Evolutionary conservation across 331 rosid genomes (phyloP), one percentile per base, ranked within the genome.

Genomic region (Pyrus hybrid): DNA sequence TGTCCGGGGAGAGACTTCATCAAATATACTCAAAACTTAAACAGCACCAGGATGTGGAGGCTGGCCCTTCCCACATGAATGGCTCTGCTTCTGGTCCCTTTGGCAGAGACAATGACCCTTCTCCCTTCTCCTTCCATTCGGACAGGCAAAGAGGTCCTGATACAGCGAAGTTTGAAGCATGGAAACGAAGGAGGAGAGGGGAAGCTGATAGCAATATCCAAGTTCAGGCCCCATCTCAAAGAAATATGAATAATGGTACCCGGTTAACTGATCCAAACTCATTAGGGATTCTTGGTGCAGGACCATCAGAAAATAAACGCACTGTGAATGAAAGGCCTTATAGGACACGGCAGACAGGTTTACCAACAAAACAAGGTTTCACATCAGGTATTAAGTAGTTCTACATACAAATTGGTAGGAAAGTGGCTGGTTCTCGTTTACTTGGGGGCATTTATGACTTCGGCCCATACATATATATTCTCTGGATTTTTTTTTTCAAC

Each of bases 231-330:
- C 89, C 84, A 51, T 80, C 97, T 81, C 88, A 86, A 78, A 90
- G 92, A 82, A 67, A 85, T 21, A 12, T 53, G 71, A 83, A 72
- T 73, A 92, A 85, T 79, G 97, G 90, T 61, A 32, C 78, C 70
- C 88, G 85, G 41, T 51, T 79, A 62, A n/a, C 91, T 14, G 97
- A 95, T 78, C 97, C 97, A 53, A 92, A 73, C 72, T 84, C 97
- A 8, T 72, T 89, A 70, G 99, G 99, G 71, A 95, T 95, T 84
- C 96, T 95, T 80, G 99, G 99, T 76, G 99, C 99, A 45, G 96
- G 96, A 56, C 99, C 99, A 8, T 87, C 93, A 14, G 97, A 90
- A 67, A 78, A 68, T 67, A 89, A 86, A 82, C 95, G 89, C 33
- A n/a, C 84, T 49, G 86, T 63, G 72, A 80, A 82, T 17, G 97